Evolutionary conservation across 106 monocot genomes (phyloP), one percentile per base, ranked within the genome.

Genomic region (Allium sativum): DNA sequence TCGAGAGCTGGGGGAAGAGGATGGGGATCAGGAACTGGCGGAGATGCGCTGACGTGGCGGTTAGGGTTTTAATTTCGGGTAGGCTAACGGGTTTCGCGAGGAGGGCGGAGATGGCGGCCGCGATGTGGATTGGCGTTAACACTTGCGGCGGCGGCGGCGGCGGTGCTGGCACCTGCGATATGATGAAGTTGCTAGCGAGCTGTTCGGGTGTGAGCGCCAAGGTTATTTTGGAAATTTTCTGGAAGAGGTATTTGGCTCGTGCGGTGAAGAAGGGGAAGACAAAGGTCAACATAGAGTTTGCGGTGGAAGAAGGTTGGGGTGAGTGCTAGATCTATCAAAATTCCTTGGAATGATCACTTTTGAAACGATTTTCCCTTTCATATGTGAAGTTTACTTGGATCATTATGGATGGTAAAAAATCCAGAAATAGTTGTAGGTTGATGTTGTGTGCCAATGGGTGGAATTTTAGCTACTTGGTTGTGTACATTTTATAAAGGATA

Each of bases 291-390:
- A 20, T 9, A 8, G 9, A 18, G 1, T 42, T 10, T 0, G 60
- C 7, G 43, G 0, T 6, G 17, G 70, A 77, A 60, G 87, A 87
- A 51, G 90, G 83, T 0, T 87, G 73, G 76, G 87, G 64, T 14
- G 87, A 92, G 76, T 78, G 72, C 68, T 48, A 31, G 31, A 31
- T 31, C 31, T 31, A 1, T 31, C 31, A 31, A 31, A 31, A 31
- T 31, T 31, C 3, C 31, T 31, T 31, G 2, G 3, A 31, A 31
- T 3, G 31, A 31, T 31, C 31, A 31, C 31, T 31, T 31, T 31
- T 3, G 31, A 31, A 31, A 31, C 31, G 31, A 31, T 31, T 31
- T 31, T 31, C 31, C 31, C 31, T 31, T 31, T 31, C 3, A 31
- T 31, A 31, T 31, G 3, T 31, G 31, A 31, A 31, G 31, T 31